phyloP scores from a whole-genome alignment of 2,329 filamentous ascomycete species.

The Pseudogymnoascus sp. region DNA sequence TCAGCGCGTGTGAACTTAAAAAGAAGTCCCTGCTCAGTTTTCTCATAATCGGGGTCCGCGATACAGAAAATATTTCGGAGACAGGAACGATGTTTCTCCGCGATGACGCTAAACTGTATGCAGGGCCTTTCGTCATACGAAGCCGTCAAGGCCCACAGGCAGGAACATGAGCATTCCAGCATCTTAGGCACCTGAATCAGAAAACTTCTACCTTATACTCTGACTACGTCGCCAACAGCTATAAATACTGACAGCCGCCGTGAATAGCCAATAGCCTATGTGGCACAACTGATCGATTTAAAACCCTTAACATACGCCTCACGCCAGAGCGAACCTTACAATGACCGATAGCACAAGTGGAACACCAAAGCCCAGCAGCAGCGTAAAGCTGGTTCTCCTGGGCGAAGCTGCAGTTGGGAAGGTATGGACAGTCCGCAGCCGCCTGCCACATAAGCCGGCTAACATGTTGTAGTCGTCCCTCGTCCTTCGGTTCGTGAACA shows the following conservation, averaged over 20 bases:
- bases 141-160: constrained; percentile 7
- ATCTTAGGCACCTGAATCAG: background rate
- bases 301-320: background rate
- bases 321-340: background rate
- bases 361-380: constrained; percentile 92
- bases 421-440: constrained; percentile 43
- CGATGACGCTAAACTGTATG: constrained; percentile 4
- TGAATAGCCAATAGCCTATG: background rate
- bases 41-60: constrained; percentile 7
- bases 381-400: constrained; percentile 96
- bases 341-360: constrained; percentile 67
- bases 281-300: background rate
- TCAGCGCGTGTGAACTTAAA: background rate
- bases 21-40: constrained; percentile 7
- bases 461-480: constrained; percentile 69
- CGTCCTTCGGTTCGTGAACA: constrained; percentile 96
- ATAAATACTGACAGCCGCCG: background rate
- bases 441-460: background rate
- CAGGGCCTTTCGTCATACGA: constrained; percentile 10
- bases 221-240: background rate
- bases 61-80: constrained; percentile 10
- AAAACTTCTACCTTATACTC: constrained; percentile 2
- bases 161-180: constrained; percentile 6
- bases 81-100: constrained; percentile 7
- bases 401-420: constrained; percentile 98